Evolutionary conservation across 495 filamentous ascomycete species (phyloP).

Genomic region (Usnea hakonensis): DNA sequence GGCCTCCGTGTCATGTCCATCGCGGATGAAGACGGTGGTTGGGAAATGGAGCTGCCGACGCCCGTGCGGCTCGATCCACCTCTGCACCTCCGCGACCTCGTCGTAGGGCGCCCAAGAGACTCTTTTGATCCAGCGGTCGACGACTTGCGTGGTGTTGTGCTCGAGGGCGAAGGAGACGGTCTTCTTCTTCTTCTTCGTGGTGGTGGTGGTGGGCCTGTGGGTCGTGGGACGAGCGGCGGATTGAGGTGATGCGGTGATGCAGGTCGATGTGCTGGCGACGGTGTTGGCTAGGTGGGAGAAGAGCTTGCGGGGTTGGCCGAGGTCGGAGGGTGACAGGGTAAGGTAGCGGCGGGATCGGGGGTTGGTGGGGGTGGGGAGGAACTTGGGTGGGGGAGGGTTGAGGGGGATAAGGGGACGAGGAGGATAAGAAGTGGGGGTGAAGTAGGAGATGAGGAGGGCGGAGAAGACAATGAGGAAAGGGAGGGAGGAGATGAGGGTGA

Average conservation of each 20-base stretch:
- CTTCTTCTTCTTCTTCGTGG: conserved; percentile 3
- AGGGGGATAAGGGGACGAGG: neutral
- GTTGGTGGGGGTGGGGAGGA: neutral
- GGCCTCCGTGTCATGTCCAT: neutral
- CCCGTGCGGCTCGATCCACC: conserved; percentile 11
- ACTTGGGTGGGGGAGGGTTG: neutral
- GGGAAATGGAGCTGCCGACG: conserved; percentile 14
- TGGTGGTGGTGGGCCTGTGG: neutral
- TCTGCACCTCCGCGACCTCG: neutral
- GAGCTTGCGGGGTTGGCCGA: neutral
- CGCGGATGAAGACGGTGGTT: conserved; percentile 10
- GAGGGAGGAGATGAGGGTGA: neutral
- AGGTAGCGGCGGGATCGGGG: neutral
- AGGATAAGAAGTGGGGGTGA: neutral
- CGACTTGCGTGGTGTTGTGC: conserved; percentile 5
- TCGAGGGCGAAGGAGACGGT: conserved; percentile 5
- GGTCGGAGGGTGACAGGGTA: neutral
- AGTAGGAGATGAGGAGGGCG: neutral
- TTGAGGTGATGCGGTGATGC: neutral
- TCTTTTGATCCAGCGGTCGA: neutral
- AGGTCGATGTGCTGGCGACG: neutral
- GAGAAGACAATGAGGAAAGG: conserved; percentile 1
- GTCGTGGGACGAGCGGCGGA: neutral
- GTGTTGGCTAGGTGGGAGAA: neutral
- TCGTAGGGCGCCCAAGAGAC: neutral